Conservation (phyloP, 1,284 basidiomycete species). For the Phaffia rhodozyma region DNA sequence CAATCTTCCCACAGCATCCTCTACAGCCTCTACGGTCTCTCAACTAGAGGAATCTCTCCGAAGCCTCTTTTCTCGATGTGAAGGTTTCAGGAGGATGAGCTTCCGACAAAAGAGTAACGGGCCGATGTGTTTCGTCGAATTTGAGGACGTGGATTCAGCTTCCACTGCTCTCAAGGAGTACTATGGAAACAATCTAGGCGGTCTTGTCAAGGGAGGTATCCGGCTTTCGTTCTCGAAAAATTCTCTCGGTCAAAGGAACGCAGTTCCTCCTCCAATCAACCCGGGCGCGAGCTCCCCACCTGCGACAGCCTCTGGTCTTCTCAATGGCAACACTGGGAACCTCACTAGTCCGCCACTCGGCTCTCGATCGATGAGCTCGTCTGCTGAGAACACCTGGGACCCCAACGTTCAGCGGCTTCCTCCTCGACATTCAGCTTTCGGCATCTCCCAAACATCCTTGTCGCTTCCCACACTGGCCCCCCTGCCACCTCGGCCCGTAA, state of each 20-base stretch:
- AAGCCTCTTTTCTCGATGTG: slow-evolving; percentile 61
- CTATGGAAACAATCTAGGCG: slow-evolving; percentile 80
- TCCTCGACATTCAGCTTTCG: too few species aligned
- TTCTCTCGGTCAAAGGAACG: slow-evolving; percentile 51
- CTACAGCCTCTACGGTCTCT: slow-evolving; percentile 51
- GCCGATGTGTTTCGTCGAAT: slow-evolving; percentile 97
- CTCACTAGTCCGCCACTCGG: too few species aligned
- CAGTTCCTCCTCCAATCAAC: slow-evolving; percentile 20
- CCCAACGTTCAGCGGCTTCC: too few species aligned
- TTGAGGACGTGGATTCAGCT: slow-evolving; percentile 76
- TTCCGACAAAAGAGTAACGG: slow-evolving; percentile 92
- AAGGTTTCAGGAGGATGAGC: slow-evolving; percentile 80
- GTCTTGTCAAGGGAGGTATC: slow-evolving; percentile 83
- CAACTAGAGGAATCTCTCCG: slow-evolving; percentile 75
- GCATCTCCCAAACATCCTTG: too few species aligned
- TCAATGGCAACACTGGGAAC: too few species aligned
- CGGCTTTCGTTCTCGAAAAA: slow-evolving; percentile 94
- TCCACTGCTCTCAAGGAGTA: slow-evolving; percentile 75
- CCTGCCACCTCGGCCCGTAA: too few species aligned
- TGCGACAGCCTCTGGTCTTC: too few species aligned
- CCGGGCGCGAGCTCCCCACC: too few species aligned
- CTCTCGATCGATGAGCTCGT: too few species aligned
- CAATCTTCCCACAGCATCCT: slow-evolving; percentile 67
- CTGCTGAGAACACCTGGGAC: too few species aligned
- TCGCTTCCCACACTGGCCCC: too few species aligned